Conservation (phyloP, 2,329 filamentous ascomycete species). For the Cladophialophora carrionii region DNA sequence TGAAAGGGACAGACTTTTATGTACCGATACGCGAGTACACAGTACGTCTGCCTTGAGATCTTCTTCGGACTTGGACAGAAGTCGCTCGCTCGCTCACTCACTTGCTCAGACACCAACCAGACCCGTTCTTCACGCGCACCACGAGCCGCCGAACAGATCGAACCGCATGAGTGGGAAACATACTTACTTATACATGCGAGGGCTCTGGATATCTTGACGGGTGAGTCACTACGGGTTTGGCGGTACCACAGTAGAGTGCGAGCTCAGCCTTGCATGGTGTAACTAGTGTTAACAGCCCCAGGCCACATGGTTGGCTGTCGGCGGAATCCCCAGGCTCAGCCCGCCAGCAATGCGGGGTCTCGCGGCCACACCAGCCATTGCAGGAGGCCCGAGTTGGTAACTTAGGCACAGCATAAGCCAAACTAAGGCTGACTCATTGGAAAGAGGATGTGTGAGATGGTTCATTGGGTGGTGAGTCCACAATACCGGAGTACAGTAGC, state of each 20-base stretch:
- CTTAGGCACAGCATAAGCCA: neutral
- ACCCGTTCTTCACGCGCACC: neutral
- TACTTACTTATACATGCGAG: neutral
- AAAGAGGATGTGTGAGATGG: no score
- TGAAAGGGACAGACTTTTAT: neutral
- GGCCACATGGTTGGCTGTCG: neutral
- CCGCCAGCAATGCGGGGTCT: neutral
- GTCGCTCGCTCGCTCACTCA: neutral
- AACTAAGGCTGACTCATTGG: neutral
- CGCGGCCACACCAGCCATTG: neutral
- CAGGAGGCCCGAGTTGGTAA: no score
- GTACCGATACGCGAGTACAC: neutral
- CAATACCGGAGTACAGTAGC: no score
- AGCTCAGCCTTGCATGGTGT: neutral
- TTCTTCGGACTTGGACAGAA: neutral
- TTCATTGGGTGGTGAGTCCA: no score
- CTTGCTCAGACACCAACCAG: no score
- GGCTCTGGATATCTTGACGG: neutral
- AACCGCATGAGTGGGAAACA: neutral
- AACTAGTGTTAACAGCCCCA: neutral
- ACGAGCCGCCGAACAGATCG: neutral
- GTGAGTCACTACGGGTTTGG: neutral
- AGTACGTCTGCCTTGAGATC: neutral
- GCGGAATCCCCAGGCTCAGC: neutral
- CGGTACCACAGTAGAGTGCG: neutral